A percentile compares a stretch with the other conserved stretches of the same genome.
Conservation (phyloP, 306 rosid species). For the Leucaena leucocephala region DNA sequence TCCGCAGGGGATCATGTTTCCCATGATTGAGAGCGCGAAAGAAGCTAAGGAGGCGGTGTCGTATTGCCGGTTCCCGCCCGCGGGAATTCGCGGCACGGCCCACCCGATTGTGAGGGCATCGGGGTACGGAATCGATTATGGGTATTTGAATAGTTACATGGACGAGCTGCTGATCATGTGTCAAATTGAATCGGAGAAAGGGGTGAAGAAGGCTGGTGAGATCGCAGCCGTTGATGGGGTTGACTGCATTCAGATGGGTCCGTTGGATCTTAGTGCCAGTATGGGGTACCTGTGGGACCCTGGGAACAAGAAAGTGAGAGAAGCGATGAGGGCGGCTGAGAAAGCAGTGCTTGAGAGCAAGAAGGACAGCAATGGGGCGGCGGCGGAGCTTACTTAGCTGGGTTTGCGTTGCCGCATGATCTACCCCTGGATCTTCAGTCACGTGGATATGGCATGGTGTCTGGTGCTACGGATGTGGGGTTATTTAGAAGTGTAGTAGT, state of each 20-base stretch:
- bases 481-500: slow-evolving; percentile 57
- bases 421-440: slow-evolving; percentile 50
- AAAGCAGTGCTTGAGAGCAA: slow-evolving; percentile 51
- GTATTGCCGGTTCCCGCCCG: slow-evolving; percentile 66
- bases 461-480: slow-evolving; percentile 69
- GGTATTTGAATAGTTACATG: slow-evolving; percentile 61
- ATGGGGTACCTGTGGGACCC: slow-evolving; percentile 81
- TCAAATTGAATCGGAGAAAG: slow-evolving; percentile 64
- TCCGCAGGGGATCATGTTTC: slow-evolving; percentile 84
- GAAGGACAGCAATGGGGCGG: slow-evolving; percentile 19
- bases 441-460: slow-evolving; percentile 76
- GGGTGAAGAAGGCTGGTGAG: slow-evolving; percentile 47
- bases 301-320: slow-evolving; percentile 68
- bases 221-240: slow-evolving; percentile 77
- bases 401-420: slow-evolving; percentile 66
- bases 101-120: slow-evolving; percentile 80
- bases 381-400: slow-evolving; percentile 55
- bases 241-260: slow-evolving; percentile 84
- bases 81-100: slow-evolving; percentile 78
- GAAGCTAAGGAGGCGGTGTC: slow-evolving; percentile 70
- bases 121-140: slow-evolving; percentile 69
- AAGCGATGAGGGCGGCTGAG: slow-evolving; percentile 62
- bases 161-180: slow-evolving; percentile 77
- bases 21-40: slow-evolving; percentile 68
- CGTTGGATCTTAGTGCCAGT: slow-evolving; percentile 85